A percentile compares a stretch with the other conserved stretches of the same genome.
Conservation (phyloP, 257 asterid genomes). For the Solanum chaucha region DNA sequence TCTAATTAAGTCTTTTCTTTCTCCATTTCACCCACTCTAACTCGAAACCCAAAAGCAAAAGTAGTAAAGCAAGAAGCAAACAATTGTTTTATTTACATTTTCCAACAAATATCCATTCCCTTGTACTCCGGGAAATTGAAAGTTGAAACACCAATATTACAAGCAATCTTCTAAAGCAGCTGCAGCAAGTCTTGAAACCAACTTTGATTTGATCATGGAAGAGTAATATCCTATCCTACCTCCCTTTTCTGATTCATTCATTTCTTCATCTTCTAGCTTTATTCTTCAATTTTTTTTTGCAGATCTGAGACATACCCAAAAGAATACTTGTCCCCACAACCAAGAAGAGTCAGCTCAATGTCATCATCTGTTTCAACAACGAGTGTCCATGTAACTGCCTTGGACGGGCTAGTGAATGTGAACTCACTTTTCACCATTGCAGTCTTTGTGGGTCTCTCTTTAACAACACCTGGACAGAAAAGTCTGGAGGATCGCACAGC, state of each 20-base stretch:
- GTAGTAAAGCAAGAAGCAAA: not conserved
- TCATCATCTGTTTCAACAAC: conserved; percentile 34
- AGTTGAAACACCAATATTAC: not conserved
- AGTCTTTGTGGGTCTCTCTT: conserved; percentile 75
- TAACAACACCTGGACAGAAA: conserved; percentile 67
- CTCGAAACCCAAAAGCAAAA: not conserved
- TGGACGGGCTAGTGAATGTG: conserved; percentile 81
- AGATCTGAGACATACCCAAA: conserved; percentile 25
- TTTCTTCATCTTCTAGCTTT: not conserved
- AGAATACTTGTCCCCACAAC: conserved; percentile 9
- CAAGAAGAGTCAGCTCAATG: not conserved
- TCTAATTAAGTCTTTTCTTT: not conserved
- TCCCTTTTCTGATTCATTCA: not conserved
- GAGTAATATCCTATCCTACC: conserved; percentile 3
- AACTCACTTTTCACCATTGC: conserved; percentile 91
- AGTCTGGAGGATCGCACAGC: conserved; percentile 65
- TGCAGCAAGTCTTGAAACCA: not conserved
- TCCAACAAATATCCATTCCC: not conserved
- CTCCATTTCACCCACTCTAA: not conserved
- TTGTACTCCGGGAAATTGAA: not conserved
- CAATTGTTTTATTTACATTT: not conserved
- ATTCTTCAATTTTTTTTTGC: not conserved
- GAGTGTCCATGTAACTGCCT: conserved; percentile 89
- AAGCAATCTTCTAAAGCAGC: not conserved
- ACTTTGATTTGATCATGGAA: conserved; percentile 5